Percentiles rank a stretch among this genome's conserved stretches.
Evolutionary conservation across 1,284 basidiomycete genomes (phyloP).

Genomic region (Rhodotorula mucilaginosa): DNA sequence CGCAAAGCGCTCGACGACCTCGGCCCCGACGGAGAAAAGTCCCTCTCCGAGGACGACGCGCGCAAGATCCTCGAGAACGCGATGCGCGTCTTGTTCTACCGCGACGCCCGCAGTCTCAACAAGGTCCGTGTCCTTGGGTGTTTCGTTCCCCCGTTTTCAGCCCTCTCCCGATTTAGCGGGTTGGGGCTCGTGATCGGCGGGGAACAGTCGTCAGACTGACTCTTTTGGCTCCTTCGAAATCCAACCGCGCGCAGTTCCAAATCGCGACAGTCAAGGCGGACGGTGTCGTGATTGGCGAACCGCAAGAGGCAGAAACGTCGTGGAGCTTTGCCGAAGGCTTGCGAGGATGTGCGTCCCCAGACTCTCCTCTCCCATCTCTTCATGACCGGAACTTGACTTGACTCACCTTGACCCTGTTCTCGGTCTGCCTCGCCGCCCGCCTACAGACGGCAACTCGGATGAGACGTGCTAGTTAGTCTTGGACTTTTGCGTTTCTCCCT

Average conservation of each 20-base stretch:
- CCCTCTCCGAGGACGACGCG: slow-evolving; percentile 76
- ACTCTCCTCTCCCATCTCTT: background rate
- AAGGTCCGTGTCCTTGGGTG: slow-evolving; percentile 61
- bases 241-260: slow-evolving; percentile 68
- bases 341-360: slow-evolving; percentile 58
- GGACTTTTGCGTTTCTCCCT: too few relatives aligned
- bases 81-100: slow-evolving; percentile 94
- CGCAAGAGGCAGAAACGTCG: slow-evolving; percentile 69
- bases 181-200: too few relatives aligned
- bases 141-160: background rate
- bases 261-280: slow-evolving; percentile 77
- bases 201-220: too few relatives aligned
- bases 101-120: slow-evolving; percentile 92
- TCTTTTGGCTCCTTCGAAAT: too few relatives aligned
- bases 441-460: slow-evolving; percentile 40
- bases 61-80: slow-evolving; percentile 75
- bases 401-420: too few relatives aligned
- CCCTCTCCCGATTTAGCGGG: too few relatives aligned
- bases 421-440: too few relatives aligned
- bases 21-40: slow-evolving; percentile 56
- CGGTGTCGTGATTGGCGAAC: slow-evolving; percentile 78
- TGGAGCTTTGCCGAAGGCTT: slow-evolving; percentile 94
- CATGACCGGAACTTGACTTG: too few relatives aligned
- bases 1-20: slow-evolving; percentile 76
- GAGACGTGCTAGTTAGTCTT: slow-evolving; percentile 26